These are phyloP conservation scores for Barbarea vulgaris DNA, from an alignment of 345 rosid genomes.

Conservation along the genomic window DNA sequence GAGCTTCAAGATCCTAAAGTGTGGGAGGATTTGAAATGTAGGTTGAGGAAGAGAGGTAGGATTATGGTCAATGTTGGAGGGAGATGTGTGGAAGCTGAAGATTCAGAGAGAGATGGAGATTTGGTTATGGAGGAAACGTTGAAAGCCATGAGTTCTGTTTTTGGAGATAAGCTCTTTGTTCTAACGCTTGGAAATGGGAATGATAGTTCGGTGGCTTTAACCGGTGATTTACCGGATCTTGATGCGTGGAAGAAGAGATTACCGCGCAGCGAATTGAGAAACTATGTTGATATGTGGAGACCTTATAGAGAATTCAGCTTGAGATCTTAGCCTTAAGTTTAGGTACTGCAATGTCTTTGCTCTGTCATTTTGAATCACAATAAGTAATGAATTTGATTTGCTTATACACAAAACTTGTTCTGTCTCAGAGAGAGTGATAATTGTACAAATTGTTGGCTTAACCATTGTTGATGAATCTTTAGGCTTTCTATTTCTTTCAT, in stretches of 20 bases:
- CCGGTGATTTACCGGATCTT: conserved; percentile 64
- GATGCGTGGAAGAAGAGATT: conserved; percentile 63
- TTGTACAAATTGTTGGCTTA: conserved; percentile 9
- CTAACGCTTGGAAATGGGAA: conserved; percentile 60
- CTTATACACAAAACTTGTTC: not conserved
- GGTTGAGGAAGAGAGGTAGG: conserved; percentile 72
- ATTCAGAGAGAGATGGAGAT: conserved; percentile 62
- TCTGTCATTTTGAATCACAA: not conserved
- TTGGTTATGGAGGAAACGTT: conserved; percentile 71
- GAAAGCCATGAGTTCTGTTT: conserved; percentile 64
- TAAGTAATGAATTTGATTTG: not conserved
- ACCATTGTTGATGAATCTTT: conserved; percentile 16
- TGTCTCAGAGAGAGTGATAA: not conserved
- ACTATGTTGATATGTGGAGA: conserved; percentile 71
- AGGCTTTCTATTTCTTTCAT: not conserved
- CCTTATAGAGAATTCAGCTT: conserved; percentile 31
- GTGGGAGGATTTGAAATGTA: conserved; percentile 59
- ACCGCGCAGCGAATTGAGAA: conserved; percentile 46
- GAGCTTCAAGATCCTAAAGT: conserved; percentile 84
- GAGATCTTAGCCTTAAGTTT: not conserved
- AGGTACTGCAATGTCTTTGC: not conserved
- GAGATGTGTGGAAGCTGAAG: conserved; percentile 59
- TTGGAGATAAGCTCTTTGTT: conserved; percentile 55
- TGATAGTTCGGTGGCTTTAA: conserved; percentile 74
- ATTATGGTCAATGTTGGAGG: conserved; percentile 56